Evolutionary conservation across 805 yeast species (phyloP), one percentile per base, ranked within the genome.

Genomic region (Candida xyloterini): DNA sequence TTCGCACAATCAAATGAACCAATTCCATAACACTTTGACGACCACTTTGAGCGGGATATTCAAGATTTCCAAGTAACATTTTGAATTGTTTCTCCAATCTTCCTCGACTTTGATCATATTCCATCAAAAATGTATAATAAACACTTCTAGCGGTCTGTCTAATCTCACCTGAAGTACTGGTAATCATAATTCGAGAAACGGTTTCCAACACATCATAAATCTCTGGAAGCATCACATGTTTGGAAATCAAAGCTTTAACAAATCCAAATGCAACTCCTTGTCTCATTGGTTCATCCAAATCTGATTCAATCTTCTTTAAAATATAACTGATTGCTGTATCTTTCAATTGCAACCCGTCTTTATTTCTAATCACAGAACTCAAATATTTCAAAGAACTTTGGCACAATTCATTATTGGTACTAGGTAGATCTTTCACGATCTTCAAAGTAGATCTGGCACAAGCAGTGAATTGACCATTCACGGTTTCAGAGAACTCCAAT

Each of bases 31-130:
- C 95, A 0, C 97, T 86, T 49, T 83, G 82, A 37, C 97, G 72
- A 37, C 99, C 99, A 29, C 78, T 72, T 42, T 84, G 84, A 3
- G 95, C 80, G 4, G 95, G 90, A 57, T 93, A 93, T 16, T 79
- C 73, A 47, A 93, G 66, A 59, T 93, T 93, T 40, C 77, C 78
- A 7, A 90, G 84, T 61, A 93, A 69, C 56, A 83, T 80, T 47
- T 81, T 79, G 63, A 91, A 81, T 48, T 87, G 95, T 51, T 82
- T 85, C 47, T 85, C 93, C 33, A 93, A 60, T 48, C 87, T 76
- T 4, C 91, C 89, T 52, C 81, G 74, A 23, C 98, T 89, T 65
- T 91, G 97, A 52, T 95, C 98, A 56, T 86, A 93, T 52, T 89
- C 96, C 84, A 88, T 84, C 55, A 93, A 65, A 52, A 93, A 93